Percentiles rank a stretch among this genome's conserved stretches.
These are phyloP conservation scores for Tripidium arundinaceum DNA, from an alignment of 202 grass and related monocot genomes.

Conservation along the genomic window DNA sequence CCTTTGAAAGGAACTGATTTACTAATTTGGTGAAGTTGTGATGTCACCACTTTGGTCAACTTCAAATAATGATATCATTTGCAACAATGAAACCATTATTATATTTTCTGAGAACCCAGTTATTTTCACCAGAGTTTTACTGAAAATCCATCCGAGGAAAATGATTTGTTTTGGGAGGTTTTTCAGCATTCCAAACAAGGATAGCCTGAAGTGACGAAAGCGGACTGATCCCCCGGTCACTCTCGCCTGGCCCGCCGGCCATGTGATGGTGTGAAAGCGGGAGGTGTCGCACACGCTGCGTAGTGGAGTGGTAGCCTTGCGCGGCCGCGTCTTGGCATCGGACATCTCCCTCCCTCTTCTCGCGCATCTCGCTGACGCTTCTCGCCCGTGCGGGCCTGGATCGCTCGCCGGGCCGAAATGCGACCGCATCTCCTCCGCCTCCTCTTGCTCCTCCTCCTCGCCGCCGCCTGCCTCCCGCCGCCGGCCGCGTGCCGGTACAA, in stretches of 20 bases:
- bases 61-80: too few species aligned
- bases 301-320: not conserved
- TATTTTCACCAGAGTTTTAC: too few species aligned
- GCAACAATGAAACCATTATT: too few species aligned
- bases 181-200: not conserved
- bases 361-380: conserved; percentile 31
- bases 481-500: conserved; percentile 3
- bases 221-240: not conserved
- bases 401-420: conserved; percentile 44
- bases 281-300: not conserved
- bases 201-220: not conserved
- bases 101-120: too few species aligned
- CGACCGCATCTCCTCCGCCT: conserved; percentile 30
- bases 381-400: too few species aligned
- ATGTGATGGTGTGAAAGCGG: conserved; percentile 30
- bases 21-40: too few species aligned
- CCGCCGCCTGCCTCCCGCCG: conserved; percentile 15
- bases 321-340: not conserved
- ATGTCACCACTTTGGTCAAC: too few species aligned
- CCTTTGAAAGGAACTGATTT: too few species aligned
- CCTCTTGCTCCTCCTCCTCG: conserved; percentile 4
- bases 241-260: not conserved
- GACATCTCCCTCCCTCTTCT: conserved; percentile 22
- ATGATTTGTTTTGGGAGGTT: too few species aligned
- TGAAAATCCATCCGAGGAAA: not conserved